Conservation (phyloP, 78 protist species). For the Cavenderia fasciculata region DNA sequence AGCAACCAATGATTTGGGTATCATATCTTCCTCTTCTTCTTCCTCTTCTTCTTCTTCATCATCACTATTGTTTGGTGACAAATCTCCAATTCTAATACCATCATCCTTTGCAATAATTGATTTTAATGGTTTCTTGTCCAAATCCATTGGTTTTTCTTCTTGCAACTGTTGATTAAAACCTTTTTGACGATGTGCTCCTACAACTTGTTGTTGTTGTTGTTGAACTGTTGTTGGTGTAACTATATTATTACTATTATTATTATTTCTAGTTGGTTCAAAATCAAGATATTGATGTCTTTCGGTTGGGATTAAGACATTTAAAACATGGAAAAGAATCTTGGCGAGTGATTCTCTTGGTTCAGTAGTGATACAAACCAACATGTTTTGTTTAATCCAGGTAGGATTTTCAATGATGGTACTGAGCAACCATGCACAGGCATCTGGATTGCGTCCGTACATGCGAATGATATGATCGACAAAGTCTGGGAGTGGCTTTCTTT, state of each 20-base stretch:
- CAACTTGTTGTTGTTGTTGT: background rate
- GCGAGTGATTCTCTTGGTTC: constrained; percentile 43
- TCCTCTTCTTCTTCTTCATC: background rate
- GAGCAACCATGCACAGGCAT: constrained; percentile 52
- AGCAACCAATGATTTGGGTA: constrained; percentile 24
- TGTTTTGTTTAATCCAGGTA: constrained; percentile 38
- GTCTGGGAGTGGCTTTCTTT: constrained; percentile 7
- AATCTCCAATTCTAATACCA: background rate
- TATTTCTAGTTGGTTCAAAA: background rate
- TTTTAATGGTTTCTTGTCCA: too few relatives aligned
- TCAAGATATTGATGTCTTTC: constrained; percentile 43
- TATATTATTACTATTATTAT: background rate
- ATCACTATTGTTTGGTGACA: background rate
- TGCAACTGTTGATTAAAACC: too few relatives aligned
- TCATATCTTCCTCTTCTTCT: background rate
- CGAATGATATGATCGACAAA: background rate
- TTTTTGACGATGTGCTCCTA: too few relatives aligned
- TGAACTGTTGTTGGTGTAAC: background rate
- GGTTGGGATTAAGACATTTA: constrained; percentile 9
- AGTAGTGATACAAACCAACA: constrained; percentile 37
- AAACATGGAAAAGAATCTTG: constrained; percentile 15
- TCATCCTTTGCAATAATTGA: too few relatives aligned
- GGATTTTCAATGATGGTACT: constrained; percentile 20
- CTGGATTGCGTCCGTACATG: background rate
- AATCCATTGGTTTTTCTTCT: too few relatives aligned